Conservation (phyloP, 139 green algal species). For the Volvox reticuliferus region DNA sequence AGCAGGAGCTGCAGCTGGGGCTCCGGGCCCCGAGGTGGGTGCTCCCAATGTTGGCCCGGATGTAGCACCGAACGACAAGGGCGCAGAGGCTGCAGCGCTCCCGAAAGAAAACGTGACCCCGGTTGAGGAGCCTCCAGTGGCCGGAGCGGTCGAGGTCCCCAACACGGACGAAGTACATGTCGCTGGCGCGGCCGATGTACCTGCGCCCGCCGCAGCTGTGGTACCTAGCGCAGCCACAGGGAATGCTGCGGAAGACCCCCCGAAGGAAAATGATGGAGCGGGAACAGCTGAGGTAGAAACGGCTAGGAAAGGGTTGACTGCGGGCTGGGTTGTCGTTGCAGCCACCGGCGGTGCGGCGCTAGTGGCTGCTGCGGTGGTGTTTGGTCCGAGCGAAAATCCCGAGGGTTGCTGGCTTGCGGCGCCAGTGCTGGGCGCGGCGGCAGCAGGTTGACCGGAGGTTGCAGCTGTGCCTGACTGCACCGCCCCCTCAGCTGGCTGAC, state of each 20-base stretch:
- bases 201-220: background rate
- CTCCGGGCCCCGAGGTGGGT: background rate
- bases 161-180: background rate
- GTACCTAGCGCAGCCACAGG: background rate
- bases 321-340: too few species aligned
- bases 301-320: too few species aligned
- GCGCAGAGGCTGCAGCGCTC: background rate
- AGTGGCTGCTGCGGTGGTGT: background rate
- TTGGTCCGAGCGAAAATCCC: slow-evolving; percentile 3
- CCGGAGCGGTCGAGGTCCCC: background rate
- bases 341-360: background rate
- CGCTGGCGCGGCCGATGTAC: background rate
- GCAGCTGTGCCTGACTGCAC: background rate
- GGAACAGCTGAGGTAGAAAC: background rate
- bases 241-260: background rate
- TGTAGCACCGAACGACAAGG: background rate
- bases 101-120: background rate
- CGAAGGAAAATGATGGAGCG: slow-evolving; percentile 9
- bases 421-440: background rate
- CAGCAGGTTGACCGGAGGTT: background rate
- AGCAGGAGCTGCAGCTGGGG: background rate
- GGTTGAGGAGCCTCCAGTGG: background rate
- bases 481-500: background rate
- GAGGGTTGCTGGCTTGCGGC: background rate
- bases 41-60: background rate